A percentile compares a stretch with the other conserved stretches of the same genome.
Conservation (phyloP, 163 green algal species). For the Coccomyxa subellipsoidea region DNA sequence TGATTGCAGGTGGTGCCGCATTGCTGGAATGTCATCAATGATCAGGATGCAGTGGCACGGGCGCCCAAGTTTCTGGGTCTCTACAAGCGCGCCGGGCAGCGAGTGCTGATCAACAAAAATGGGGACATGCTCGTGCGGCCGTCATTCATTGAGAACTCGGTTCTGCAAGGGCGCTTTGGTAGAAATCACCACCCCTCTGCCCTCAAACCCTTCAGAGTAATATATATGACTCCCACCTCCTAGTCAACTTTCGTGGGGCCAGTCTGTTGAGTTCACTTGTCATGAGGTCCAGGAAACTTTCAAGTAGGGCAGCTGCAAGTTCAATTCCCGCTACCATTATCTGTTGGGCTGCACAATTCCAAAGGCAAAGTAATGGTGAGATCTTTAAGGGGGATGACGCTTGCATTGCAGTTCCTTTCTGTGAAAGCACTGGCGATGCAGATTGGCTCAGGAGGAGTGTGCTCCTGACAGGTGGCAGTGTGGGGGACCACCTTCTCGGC, state of each 20-base stretch:
- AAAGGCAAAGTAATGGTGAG: too few relatives aligned
- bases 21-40: conserved; percentile 56
- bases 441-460: background rate
- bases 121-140: conserved; percentile 43
- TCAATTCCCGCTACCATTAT: too few relatives aligned
- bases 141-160: conserved; percentile 2
- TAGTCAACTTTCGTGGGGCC: too few relatives aligned
- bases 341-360: too few relatives aligned
- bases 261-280: too few relatives aligned
- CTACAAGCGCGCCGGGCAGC: conserved; percentile 41
- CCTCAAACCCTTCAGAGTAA: background rate
- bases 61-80: conserved; percentile 37
- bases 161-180: background rate
- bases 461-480: background rate
- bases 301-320: too few relatives aligned
- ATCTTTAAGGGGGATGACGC: too few relatives aligned
- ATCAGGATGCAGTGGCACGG: conserved; percentile 19
- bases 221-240: too few relatives aligned
- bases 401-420: background rate
- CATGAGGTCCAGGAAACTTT: too few relatives aligned
- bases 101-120: conserved; percentile 34
- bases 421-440: background rate
- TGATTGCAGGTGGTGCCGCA: conserved; percentile 37
- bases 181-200: background rate
- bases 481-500: conserved; percentile 23